Evolutionary conservation across 1,284 basidiomycete genomes (phyloP), one percentile per base, ranked within the genome.

Genomic region (Rhizopogon hawkerae): DNA sequence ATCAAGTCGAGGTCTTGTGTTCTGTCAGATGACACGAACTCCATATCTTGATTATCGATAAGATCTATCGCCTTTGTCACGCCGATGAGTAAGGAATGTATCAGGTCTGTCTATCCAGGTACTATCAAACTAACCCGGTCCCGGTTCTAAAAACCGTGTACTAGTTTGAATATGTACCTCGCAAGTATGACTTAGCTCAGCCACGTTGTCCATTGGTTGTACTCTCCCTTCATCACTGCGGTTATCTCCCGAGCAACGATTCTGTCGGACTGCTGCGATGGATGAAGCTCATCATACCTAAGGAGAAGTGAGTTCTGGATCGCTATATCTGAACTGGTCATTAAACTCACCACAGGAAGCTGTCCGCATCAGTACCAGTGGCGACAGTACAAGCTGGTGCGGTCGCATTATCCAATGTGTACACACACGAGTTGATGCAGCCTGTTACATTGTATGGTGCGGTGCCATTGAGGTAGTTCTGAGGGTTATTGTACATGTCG

Each of bases 401-500:
- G 10, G 49, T 50, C 31, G 50, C 56, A 41, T 58, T 60, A 49
- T 57, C 51, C 36, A 57, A 49, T 24, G 51, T 36, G 37, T 56
- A 59, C 13, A 66, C 58, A 46, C 68, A 70, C 5, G 64, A 54
- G 10, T 60, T 41, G 35, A 64, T 49, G 24, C 59, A 60, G 1
- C 63, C 60, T 0, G 60, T 66, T 18, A 67, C 62, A 48, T 65
- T 69, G 38, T 58, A 49, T 7, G 67, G 59, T 0, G 55, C 60
- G 0, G 69, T 70, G 5, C 68, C 69, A 41, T 68, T 68, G 26
- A 71, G 54, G 51, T 69, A 71, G 4, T 55, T 48, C 11, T 49
- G 26, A 4, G 69, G 67, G 31, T 66, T 48, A 23, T 54, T 49
- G 43, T 65, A 64, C 16, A 70, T 64, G 39, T 71, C 65, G 26